Evolutionary conservation across 495 filamentous ascomycete species (phyloP).

Genomic region (Penicillium diatomitis): DNA sequence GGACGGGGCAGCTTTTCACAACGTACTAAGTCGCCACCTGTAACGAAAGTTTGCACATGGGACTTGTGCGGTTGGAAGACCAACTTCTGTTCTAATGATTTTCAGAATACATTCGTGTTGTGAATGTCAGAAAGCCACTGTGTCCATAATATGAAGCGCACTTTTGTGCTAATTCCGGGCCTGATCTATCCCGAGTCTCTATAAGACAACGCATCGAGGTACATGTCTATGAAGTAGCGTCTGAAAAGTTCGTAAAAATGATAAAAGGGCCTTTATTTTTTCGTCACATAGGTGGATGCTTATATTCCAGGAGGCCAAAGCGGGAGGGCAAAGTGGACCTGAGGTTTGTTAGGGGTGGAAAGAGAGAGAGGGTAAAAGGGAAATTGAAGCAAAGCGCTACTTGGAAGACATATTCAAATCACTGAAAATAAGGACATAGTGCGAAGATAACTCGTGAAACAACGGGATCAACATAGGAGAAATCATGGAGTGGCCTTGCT

Average conservation of each 20-base stretch:
- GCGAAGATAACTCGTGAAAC: too few relatives aligned
- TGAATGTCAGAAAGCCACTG: too few relatives aligned
- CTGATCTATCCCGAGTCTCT: constrained; percentile 10
- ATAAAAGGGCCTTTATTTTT: constrained; percentile 9
- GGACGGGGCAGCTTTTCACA: not conserved
- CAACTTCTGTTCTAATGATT: too few relatives aligned
- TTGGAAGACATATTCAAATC: too few relatives aligned
- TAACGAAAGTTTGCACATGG: not conserved
- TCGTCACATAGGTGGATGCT: constrained; percentile 13
- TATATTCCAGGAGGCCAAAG: constrained; percentile 5
- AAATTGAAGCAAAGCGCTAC: constrained; percentile 7
- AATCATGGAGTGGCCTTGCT: constrained; percentile 61
- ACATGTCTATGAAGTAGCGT: too few relatives aligned
- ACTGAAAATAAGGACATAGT: too few relatives aligned
- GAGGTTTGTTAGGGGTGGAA: constrained; percentile 17
- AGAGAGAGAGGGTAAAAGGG: constrained; percentile 1
- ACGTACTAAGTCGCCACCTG: not conserved
- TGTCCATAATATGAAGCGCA: too few relatives aligned
- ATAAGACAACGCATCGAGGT: not conserved
- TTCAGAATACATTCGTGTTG: too few relatives aligned
- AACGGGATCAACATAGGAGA: not conserved
- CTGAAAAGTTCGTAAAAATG: not conserved
- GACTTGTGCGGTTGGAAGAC: too few relatives aligned
- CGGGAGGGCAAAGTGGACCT: constrained; percentile 10
- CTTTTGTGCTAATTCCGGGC: constrained; percentile 1